phyloP scores from a whole-genome alignment of 306 rosid genomes.

The Acacia confusa region DNA sequence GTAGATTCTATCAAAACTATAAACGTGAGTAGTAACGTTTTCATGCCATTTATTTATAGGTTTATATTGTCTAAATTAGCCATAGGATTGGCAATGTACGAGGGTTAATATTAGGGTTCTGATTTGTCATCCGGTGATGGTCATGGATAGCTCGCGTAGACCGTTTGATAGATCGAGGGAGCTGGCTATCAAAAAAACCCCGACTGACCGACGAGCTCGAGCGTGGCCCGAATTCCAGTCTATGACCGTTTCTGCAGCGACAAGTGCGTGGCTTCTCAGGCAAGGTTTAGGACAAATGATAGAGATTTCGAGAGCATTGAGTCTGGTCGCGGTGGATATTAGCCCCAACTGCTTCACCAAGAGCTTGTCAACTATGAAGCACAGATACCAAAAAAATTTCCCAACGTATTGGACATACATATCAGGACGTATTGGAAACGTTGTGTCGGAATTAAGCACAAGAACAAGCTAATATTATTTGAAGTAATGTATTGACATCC shows the following conservation, averaged over 20 bases:
- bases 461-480: no score
- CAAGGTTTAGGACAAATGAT: conserved; percentile 56
- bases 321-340: conserved; percentile 62
- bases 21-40: neutral
- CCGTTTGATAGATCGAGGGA: conserved; percentile 83
- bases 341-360: conserved; percentile 75
- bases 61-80: conserved; percentile 17
- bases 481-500: no score
- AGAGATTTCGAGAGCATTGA: conserved; percentile 60
- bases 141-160: conserved; percentile 87
- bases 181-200: conserved; percentile 75
- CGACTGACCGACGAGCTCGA: conserved; percentile 68
- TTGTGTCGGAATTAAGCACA: no score
- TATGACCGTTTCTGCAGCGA: conserved; percentile 67
- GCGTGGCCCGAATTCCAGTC: conserved; percentile 38
- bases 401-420: no score
- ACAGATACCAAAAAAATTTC: no score
- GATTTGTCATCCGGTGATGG: conserved; percentile 38
- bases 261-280: conserved; percentile 37
- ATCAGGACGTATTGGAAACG: no score
- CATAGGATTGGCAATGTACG: conserved; percentile 32
- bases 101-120: conserved; percentile 56
- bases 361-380: conserved; percentile 87
- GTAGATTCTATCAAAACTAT: neutral
- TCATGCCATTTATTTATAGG: neutral